Evolutionary conservation across 2,329 filamentous ascomycete genomes (phyloP).

Genomic region (Aspergillus versicolor): DNA sequence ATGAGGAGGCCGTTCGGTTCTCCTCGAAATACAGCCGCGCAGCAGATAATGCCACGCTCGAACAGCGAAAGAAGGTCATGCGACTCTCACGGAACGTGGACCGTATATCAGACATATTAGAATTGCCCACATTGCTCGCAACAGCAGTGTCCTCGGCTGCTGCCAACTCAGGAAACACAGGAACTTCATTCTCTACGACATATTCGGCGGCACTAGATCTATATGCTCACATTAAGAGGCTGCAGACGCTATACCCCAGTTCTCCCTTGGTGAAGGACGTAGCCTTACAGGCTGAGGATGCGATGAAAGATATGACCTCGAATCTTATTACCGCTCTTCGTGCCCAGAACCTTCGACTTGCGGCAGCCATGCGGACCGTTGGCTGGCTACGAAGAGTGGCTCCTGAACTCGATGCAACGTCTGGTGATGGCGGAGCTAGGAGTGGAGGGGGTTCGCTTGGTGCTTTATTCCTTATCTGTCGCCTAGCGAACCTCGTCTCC

Average conservation of each 20-base stretch:
- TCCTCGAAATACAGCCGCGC: slow-evolving; percentile 78
- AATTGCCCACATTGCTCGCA: slow-evolving; percentile 80
- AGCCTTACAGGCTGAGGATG: slow-evolving; percentile 73
- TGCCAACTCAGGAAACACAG: slow-evolving; percentile 43
- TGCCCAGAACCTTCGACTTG: slow-evolving; percentile 77
- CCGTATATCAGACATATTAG: slow-evolving; percentile 83
- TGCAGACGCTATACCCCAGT: slow-evolving; percentile 77
- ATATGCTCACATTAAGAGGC: slow-evolving; percentile 85
- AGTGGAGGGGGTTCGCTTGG: slow-evolving; percentile 68
- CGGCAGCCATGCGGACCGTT: slow-evolving; percentile 84
- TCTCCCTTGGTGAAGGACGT: slow-evolving; percentile 75
- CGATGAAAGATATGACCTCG: slow-evolving; percentile 83
- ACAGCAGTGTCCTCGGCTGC: slow-evolving; percentile 60
- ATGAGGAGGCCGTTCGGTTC: slow-evolving; percentile 75
- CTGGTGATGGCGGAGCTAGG: slow-evolving; percentile 26
- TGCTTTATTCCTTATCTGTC: slow-evolving; percentile 82
- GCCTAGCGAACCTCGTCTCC: slow-evolving; percentile 73
- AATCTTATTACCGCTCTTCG: slow-evolving; percentile 79
- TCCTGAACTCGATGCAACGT: slow-evolving; percentile 66
- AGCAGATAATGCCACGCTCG: slow-evolving; percentile 67
- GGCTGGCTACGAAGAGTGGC: slow-evolving; percentile 87
- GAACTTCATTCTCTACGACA: slow-evolving; percentile 57
- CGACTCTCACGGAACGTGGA: slow-evolving; percentile 84
- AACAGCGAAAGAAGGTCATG: slow-evolving; percentile 73
- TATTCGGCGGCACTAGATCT: slow-evolving; percentile 89